phyloP scores from a whole-genome alignment of 2,329 filamentous ascomycete species.

The Colletotrichum sidae region DNA sequence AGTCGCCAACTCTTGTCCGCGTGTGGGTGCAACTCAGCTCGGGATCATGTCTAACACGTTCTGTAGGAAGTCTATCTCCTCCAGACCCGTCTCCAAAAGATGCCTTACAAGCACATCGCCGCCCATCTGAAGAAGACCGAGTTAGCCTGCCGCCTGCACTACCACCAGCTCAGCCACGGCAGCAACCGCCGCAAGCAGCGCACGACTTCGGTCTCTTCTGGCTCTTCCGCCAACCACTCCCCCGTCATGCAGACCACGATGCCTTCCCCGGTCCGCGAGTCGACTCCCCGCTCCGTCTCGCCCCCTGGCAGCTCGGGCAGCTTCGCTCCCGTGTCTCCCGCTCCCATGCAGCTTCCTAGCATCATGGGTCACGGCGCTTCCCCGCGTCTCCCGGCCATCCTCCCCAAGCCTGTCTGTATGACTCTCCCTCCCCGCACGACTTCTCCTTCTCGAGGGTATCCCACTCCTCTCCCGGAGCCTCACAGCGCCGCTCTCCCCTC shows the following conservation, averaged over 20 bases:
- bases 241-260: slow-evolving; percentile 60
- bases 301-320: slow-evolving; percentile 59
- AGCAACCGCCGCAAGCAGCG: slow-evolving; percentile 81
- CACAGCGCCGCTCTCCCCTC: slow-evolving; percentile 59
- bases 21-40: neutral
- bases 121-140: slow-evolving; percentile 89
- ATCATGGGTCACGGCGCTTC: slow-evolving; percentile 61
- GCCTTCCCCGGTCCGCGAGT: slow-evolving; percentile 64
- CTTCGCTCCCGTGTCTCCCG: slow-evolving; percentile 58
- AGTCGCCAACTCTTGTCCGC: slow-evolving; percentile 39
- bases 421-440: slow-evolving; percentile 52
- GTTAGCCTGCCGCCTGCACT: slow-evolving; percentile 87
- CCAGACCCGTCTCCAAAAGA: slow-evolving; percentile 86
- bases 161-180: slow-evolving; percentile 86
- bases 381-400: slow-evolving; percentile 69
- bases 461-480: slow-evolving; percentile 55
- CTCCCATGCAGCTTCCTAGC: slow-evolving; percentile 64
- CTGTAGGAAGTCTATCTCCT: slow-evolving; percentile 83
- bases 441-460: slow-evolving; percentile 53
- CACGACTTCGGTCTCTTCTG: slow-evolving; percentile 76
- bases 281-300: slow-evolving; percentile 59
- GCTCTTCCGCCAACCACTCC: slow-evolving; percentile 67
- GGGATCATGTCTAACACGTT: slow-evolving; percentile 11
- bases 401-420: slow-evolving; percentile 73
- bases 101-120: slow-evolving; percentile 92